These are phyloP conservation scores for Plasmodium billcollinsi DNA, from an alignment of 169 alveolate genomes.

Conservation along the genomic window DNA sequence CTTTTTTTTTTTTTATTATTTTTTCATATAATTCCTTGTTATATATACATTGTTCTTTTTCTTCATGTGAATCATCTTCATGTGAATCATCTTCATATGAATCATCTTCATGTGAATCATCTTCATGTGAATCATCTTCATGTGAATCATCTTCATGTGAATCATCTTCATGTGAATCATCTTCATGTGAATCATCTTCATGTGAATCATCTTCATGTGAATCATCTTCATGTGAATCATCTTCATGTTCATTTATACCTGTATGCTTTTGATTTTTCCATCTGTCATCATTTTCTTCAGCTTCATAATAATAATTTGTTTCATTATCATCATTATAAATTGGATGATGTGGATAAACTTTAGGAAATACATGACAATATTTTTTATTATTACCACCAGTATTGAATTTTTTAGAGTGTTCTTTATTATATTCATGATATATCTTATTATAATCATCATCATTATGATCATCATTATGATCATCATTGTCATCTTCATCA, in stretches of 20 bases:
- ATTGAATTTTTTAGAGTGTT: background rate
- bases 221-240: background rate
- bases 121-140: background rate
- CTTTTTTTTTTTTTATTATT: background rate
- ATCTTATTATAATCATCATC: background rate
- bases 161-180: background rate
- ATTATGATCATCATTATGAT: background rate
- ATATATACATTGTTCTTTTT: background rate
- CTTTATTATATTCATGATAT: background rate
- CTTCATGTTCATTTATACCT: background rate
- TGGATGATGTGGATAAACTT: too few relatives aligned
- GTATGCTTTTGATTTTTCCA: background rate
- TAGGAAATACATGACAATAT: background rate
- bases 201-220: background rate
- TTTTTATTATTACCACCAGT: background rate
- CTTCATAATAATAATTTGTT: background rate
- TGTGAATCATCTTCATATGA: background rate
- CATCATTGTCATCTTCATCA: background rate
- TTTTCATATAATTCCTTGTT: background rate
- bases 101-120: background rate
- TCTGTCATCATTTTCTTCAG: background rate
- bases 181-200: background rate
- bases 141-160: background rate
- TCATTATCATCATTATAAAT: background rate
- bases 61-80: background rate